Conservation (phyloP, 2,329 filamentous ascomycete genomes). For the Phialocephala subalpina region DNA sequence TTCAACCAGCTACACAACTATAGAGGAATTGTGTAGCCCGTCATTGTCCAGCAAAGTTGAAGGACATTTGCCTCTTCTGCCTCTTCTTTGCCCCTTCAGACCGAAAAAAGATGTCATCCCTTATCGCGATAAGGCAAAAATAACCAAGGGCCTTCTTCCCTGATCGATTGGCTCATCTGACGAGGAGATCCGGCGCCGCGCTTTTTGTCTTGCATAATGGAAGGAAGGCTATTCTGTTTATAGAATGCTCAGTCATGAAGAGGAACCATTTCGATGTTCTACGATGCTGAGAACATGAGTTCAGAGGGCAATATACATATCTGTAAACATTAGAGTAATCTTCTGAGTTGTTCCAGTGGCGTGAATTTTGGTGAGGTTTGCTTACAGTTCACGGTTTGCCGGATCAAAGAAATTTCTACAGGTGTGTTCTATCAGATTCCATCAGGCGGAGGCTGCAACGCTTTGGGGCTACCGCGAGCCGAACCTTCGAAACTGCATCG, state of each 20-base stretch:
- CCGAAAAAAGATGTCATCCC: not conserved
- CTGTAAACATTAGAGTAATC: not conserved
- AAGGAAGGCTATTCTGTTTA: not conserved
- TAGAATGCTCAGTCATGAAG: not conserved
- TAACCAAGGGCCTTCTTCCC: not conserved
- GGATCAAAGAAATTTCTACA: too few species aligned
- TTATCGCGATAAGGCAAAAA: constrained; percentile 7
- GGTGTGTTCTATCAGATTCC: too few species aligned
- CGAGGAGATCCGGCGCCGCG: not conserved
- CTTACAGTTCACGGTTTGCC: too few species aligned
- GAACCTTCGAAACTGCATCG: too few species aligned
- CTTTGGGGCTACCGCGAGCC: too few species aligned
- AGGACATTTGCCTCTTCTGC: not conserved
- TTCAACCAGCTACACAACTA: too few species aligned
- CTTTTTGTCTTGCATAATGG: not conserved
- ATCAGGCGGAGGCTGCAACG: too few species aligned
- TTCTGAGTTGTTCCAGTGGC: not conserved
- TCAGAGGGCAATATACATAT: not conserved
- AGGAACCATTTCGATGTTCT: not conserved
- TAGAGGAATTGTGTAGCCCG: too few species aligned
- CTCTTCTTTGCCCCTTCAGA: not conserved
- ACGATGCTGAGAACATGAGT: not conserved
- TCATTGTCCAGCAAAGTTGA: too few species aligned
- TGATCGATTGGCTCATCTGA: not conserved
- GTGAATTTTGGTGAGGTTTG: too few species aligned